Base-by-base conservation (phyloP, 2,329 filamentous ascomycete species). In the Claviceps humidiphila region DNA sequence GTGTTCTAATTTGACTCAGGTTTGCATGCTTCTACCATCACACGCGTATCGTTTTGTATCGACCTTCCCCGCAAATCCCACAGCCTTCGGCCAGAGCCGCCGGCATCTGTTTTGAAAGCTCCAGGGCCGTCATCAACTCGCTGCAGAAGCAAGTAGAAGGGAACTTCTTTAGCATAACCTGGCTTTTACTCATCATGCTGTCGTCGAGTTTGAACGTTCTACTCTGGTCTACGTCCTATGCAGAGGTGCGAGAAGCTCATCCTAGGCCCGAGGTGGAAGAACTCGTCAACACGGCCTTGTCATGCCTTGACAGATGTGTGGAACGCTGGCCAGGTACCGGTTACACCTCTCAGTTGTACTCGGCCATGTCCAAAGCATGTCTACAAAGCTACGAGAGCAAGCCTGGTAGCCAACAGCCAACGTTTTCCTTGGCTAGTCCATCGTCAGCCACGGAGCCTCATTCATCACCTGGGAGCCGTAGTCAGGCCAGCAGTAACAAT, bases 191-290 rank as follows among this genome's bases (percentile, higher is more conserved):
- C 1, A 78, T 95, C 54, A 83, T 85, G 20, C 77, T 97, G 42
- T 96, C 94, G 70, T 93, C 94, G 81, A 83, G 87, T 4, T 77
- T 97, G 53, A 96, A 95, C 63, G 90, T 88, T 5, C 78, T 96
- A 49, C 76, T 98, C 1, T 98, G 93, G 93, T 82, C 87, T 1
- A 77, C 95, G 7, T 95, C 90, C 1, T 96, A 95, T 62, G 77
- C 84, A 3, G 85, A 91, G 58, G 83, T 97, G 24, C 84, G 93
- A 46, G 77, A 79, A 51, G 73, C 79, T 17, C 85, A 95, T 63
- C 66, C 77, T 4, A 80, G 83, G 20, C 82, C 89, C 45, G 84
- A 93, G 57, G 84, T 95, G 0, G 82, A 91, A 61, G 74, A 80
- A 26, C 78, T 93, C 58, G 76, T 95, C 44, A 76, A 83, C 47